A percentile compares a stretch with the other conserved stretches of the same genome.
Evolutionary conservation across 164 flowering plant species (phyloP).

Genomic region (Brasenia schreberi): DNA sequence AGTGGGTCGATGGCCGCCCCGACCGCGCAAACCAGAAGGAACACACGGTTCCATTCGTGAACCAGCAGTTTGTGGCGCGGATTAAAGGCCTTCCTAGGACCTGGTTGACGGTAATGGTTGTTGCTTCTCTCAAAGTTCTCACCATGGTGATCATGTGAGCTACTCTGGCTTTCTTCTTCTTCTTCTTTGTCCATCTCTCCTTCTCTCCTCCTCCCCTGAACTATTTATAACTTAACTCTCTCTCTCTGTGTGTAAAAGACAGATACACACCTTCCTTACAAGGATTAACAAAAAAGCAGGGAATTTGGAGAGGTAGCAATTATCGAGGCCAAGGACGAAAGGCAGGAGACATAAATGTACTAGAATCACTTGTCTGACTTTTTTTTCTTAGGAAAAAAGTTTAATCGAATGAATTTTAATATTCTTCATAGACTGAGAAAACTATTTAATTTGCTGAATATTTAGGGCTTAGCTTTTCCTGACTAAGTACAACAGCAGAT

Average conservation of each 20-base stretch:
- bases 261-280: background rate
- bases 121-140: background rate
- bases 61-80: constrained; percentile 58
- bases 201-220: background rate
- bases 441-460: no score
- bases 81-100: constrained; percentile 11
- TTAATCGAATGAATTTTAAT: no score
- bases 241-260: background rate
- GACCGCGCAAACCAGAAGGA: constrained; percentile 58
- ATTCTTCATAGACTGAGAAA: no score
- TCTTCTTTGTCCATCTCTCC: background rate
- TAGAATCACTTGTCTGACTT: no score
- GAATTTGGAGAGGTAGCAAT: background rate
- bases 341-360: no score
- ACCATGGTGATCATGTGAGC: background rate
- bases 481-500: no score
- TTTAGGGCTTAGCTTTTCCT: no score
- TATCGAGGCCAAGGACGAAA: no score
- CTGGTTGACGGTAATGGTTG: background rate
- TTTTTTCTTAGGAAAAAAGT: no score
- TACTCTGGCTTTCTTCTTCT: background rate
- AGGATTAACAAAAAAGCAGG: background rate
- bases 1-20: constrained; percentile 88
- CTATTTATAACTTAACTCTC: background rate
- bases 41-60: constrained; percentile 79